Percentiles rank a stretch among this genome's conserved stretches.
These are phyloP conservation scores for Globisporangium iwayamae DNA, from an alignment of 352 stramenopile species.

Conservation along the genomic window DNA sequence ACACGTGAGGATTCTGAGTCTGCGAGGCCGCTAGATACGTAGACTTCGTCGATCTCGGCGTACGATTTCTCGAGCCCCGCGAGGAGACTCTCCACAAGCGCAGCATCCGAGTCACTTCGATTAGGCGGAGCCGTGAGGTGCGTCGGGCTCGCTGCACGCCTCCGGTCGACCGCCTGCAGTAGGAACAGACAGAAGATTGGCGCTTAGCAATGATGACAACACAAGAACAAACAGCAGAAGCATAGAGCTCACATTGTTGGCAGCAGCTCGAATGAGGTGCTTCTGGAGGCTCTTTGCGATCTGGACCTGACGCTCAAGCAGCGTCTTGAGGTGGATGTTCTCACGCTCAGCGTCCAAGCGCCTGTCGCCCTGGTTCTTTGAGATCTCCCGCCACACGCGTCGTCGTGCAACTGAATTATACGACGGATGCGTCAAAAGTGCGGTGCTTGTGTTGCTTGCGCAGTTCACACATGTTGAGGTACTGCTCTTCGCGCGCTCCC, in stretches of 20 bases:
- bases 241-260: background rate
- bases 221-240: too few species aligned
- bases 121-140: background rate
- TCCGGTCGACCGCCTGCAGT: background rate
- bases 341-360: background rate
- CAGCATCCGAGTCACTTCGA: slow-evolving; percentile 17
- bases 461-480: background rate
- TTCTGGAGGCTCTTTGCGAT: background rate
- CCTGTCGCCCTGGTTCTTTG: background rate
- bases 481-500: background rate
- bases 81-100: slow-evolving; percentile 32
- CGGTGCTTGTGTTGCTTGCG: background rate
- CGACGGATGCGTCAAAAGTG: background rate
- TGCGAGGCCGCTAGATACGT: slow-evolving; percentile 21
- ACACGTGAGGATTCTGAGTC: slow-evolving; percentile 16
- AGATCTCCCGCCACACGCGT: background rate
- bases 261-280: background rate
- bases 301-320: background rate
- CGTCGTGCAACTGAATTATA: background rate
- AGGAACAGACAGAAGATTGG: background rate
- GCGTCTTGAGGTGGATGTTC: background rate
- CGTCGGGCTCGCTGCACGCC: background rate
- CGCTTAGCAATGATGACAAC: background rate
- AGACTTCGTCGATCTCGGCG: slow-evolving; percentile 31
- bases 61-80: slow-evolving; percentile 27